Evolutionary conservation across 352 stramenopile species (phyloP), one percentile per base, ranked within the genome.

Genomic region (Paralagenidium karlingii): DNA sequence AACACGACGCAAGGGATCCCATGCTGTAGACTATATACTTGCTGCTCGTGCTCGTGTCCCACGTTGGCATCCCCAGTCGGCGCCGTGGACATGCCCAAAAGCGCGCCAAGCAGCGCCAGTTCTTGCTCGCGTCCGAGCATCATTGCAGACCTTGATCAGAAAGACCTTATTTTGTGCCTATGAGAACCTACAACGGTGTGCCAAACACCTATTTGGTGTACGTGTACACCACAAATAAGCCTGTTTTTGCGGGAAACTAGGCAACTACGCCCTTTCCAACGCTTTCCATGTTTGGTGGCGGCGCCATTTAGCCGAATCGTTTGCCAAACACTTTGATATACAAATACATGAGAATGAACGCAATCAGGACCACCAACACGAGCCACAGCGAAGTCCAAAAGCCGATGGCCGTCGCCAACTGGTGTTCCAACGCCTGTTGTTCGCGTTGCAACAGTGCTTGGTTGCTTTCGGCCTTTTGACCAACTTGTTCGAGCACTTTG

Each of bases 261-360:
- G n/a, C n/a, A n/a, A n/a, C n/a, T n/a, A n/a, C n/a, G n/a, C n/a
- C n/a, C n/a, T n/a, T n/a, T n/a, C n/a, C n/a, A n/a, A n/a, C n/a
- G n/a, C n/a, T n/a, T n/a, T n/a, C n/a, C n/a, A n/a, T n/a, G n/a
- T n/a, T n/a, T n/a, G n/a, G n/a, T n/a, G n/a, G n/a, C 38, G 76
- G 76, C 20, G 52, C 81, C 39, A 84, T 90, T 40, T 70, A 87
- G 49, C 87, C 87, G 38, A 57, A 71, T 27, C 65, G 86, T 46
- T 81, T 63, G 18, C 69, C 69, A 13, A 73, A 68, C 58, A 86
- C 38, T 51, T 83, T 83, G 51, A 87, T 82, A 58, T 82, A 87
- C 15, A 81, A 66, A 47, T 84, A 87, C 39, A 57, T 82, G 49
- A 61, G 43, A 24, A 84, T 46, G 30, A 84, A 87, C 19, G 80